Evolutionary conservation across 129 eudicot genomes (phyloP).

Genomic region (Centaurea solstitialis): DNA sequence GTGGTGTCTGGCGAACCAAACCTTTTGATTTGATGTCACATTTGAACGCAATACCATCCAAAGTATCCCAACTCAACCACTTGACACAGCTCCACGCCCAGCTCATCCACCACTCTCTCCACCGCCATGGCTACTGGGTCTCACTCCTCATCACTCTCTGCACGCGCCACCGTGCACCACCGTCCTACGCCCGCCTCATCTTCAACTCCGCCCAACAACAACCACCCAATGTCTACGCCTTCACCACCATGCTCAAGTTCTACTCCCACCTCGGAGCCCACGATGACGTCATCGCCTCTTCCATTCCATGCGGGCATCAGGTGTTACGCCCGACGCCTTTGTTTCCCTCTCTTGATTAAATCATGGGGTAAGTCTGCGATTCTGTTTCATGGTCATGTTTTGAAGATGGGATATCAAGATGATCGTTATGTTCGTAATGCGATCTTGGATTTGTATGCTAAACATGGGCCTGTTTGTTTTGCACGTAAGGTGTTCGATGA

Average conservation of each 20-base stretch:
- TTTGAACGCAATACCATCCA: constrained; percentile 26
- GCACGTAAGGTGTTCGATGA: constrained; percentile 79
- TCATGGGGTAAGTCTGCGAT: constrained; percentile 47
- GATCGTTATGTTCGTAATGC: constrained; percentile 66
- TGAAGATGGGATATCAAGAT: constrained; percentile 53
- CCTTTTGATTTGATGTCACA: constrained; percentile 50
- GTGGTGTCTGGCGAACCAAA: background rate
- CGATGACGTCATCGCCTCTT: constrained; percentile 42
- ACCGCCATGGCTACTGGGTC: constrained; percentile 45
- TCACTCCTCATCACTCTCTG: constrained; percentile 57
- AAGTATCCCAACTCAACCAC: constrained; percentile 34
- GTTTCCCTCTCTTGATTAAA: constrained; percentile 65
- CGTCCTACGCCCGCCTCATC: constrained; percentile 45
- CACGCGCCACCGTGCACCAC: constrained; percentile 74
- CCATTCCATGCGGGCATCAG: constrained; percentile 35
- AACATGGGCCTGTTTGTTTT: constrained; percentile 49
- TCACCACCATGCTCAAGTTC: constrained; percentile 70
- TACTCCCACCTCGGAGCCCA: constrained; percentile 51
- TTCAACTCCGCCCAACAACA: constrained; percentile 43
- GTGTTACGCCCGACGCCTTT: constrained; percentile 52
- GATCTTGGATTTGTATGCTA: constrained; percentile 56
- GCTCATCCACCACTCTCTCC: constrained; percentile 48
- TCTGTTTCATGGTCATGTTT: constrained; percentile 50
- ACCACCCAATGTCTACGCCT: constrained; percentile 55
- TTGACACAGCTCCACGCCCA: constrained; percentile 66